Evolutionary conservation across 2,329 filamentous ascomycete species (phyloP).

Genomic region (Calonectria hawksworthii): DNA sequence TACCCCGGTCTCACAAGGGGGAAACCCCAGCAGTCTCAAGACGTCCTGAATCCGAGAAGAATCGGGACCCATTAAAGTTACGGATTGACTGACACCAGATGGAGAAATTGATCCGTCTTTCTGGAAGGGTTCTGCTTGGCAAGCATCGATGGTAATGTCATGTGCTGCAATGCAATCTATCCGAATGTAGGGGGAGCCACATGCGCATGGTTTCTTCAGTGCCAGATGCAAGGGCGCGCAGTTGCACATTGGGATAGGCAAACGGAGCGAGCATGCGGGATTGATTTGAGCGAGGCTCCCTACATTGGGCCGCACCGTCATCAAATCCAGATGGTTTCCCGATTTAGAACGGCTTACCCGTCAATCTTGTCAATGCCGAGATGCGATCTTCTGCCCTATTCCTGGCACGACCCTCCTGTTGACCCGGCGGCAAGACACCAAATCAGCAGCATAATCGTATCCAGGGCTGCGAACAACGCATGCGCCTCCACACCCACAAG

Average conservation of each 20-base stretch:
- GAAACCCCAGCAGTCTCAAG: neutral
- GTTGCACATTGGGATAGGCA: neutral
- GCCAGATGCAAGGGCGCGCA: neutral
- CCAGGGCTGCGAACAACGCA: neutral
- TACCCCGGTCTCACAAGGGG: slow-evolving; percentile 16
- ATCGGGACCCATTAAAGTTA: neutral
- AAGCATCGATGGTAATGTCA: neutral
- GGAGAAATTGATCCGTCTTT: neutral
- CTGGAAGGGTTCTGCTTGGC: slow-evolving; percentile 6
- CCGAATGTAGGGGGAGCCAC: neutral
- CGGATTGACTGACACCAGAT: slow-evolving; percentile 3
- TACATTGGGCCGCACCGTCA: neutral
- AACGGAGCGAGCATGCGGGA: neutral
- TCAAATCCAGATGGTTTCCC: neutral
- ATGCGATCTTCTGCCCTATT: neutral
- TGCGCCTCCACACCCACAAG: neutral
- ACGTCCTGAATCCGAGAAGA: slow-evolving; percentile 12
- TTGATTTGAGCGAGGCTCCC: neutral
- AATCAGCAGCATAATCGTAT: neutral
- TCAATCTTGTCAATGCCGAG: slow-evolving; percentile 1
- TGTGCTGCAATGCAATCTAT: slow-evolving; percentile 4
- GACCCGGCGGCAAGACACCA: slow-evolving; percentile 9
- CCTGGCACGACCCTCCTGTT: slow-evolving; percentile 3
- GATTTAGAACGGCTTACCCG: slow-evolving; percentile 8
- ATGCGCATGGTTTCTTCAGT: neutral